Base-by-base conservation (phyloP, 352 stramenopile species). In the Globisporangium paddicum region DNA sequence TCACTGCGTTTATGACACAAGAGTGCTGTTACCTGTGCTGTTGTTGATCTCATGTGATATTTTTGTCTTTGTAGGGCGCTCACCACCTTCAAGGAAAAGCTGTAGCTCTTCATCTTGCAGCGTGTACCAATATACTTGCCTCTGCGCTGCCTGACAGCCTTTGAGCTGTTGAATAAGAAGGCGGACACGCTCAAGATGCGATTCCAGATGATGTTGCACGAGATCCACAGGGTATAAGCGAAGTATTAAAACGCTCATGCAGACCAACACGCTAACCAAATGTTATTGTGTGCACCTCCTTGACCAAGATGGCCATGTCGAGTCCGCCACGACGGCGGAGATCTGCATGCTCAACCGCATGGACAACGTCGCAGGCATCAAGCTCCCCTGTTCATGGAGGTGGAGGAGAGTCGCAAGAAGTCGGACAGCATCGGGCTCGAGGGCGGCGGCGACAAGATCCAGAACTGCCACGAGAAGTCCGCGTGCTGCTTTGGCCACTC, bases 351-450 rank as follows among this genome's bases (percentile, higher is more conserved):
- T 95, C 63, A 97, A 98, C 54, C 95, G 95, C 66, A 98, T 99
- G 46, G 97, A 99, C 70, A 99, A 99, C 75, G 97, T 99, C 21
- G 97, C 97, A 6, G 97, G 97, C 67, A 97, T 99, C 6, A 99
- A 99, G 77, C 79, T 99, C 18, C 97, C 97, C 3, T 99, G 55
- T 99, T 99, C 69, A 97, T 90, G 11, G 94, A 98, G 62, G 96
- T 98, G 59, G 93, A 98, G 60, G 96, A 96, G 52, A 96, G 86
- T 40, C 83, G 86, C 5, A 91, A 98, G 45, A 98, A 98, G 74
- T 75, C 72, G 50, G 93, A 99, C 40, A 98, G 96, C 74, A 89
- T 99, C 30, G 96, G 96, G 62, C 80, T 99, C 30, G 86, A 90
- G 1, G 94, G 96, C 44, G 97, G 97, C 74, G 97, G 97, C 67